phyloP scores from a whole-genome alignment of 768 basidiomycete genomes.

The Xerocomus spinulosus region DNA sequence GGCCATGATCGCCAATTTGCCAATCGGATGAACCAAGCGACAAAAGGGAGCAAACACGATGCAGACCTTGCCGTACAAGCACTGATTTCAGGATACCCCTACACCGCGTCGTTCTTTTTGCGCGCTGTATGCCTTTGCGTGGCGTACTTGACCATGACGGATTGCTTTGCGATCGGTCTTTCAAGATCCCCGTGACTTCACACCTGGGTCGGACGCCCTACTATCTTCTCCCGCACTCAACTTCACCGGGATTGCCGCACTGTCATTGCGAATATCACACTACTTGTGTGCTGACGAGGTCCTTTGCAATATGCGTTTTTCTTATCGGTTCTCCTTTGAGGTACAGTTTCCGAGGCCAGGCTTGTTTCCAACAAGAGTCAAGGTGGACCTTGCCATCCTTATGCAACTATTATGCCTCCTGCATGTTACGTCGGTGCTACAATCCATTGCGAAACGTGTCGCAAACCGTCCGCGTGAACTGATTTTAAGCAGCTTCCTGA shows the following conservation, averaged over 20 bases:
- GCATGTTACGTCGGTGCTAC: slow-evolving; percentile 49
- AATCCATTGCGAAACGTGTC: slow-evolving; percentile 53
- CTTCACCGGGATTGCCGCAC: slow-evolving; percentile 54
- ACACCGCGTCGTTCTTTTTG: slow-evolving; percentile 62
- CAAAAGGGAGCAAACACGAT: slow-evolving; percentile 38
- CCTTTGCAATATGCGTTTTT: slow-evolving; percentile 78
- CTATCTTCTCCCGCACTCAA: slow-evolving; percentile 10
- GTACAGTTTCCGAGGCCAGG: slow-evolving; percentile 37
- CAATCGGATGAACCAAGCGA: slow-evolving; percentile 1
- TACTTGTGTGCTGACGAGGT: slow-evolving; percentile 87
- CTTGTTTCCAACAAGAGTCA: slow-evolving; percentile 46
- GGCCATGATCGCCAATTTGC: slow-evolving; percentile 6
- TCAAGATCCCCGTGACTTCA: slow-evolving; percentile 30
- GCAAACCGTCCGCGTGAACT: slow-evolving; percentile 44
- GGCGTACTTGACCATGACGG: slow-evolving; percentile 36
- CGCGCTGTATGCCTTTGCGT: slow-evolving; percentile 49
- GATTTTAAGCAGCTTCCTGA: slow-evolving; percentile 53
- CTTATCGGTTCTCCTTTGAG: slow-evolving; percentile 50
- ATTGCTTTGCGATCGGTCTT: slow-evolving; percentile 24
- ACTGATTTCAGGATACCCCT: slow-evolving; percentile 48
- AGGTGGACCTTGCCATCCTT: slow-evolving; percentile 57
- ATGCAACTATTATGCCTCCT: slow-evolving; percentile 58
- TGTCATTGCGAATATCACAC: slow-evolving; percentile 69
- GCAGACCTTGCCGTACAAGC: slow-evolving; percentile 60
- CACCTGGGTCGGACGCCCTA: not conserved